Evolutionary conservation across 2,329 filamentous ascomycete genomes (phyloP).

Genomic region (Pyrenophora teres): DNA sequence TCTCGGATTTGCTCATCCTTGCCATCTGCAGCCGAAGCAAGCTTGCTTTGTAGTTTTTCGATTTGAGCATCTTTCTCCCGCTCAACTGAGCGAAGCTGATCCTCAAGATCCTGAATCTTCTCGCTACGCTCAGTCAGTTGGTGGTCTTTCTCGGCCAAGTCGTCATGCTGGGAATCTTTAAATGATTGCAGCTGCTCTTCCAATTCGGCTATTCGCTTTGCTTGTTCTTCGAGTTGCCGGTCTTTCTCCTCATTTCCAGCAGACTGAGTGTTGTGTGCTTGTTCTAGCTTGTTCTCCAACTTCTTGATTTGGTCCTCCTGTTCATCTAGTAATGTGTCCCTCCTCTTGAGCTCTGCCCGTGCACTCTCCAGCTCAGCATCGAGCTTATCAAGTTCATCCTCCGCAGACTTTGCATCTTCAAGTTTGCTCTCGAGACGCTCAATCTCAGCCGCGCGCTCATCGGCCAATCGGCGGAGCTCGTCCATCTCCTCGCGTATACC

Average conservation of each 20-base stretch:
- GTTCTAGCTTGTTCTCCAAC: constrained; percentile 39
- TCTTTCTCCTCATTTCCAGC: constrained; percentile 40
- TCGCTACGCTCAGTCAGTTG: constrained; percentile 40
- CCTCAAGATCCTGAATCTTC: constrained; percentile 42
- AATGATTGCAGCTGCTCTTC: constrained; percentile 32
- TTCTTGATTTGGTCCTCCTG: constrained; percentile 46
- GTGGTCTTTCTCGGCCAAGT: constrained; percentile 35
- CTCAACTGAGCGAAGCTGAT: constrained; percentile 31
- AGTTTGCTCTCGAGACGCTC: constrained; percentile 42
- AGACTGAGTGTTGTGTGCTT: constrained; percentile 36
- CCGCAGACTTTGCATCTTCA: constrained; percentile 35
- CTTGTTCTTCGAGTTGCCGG: constrained; percentile 34
- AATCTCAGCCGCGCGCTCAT: constrained; percentile 49
- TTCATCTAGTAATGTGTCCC: constrained; percentile 45
- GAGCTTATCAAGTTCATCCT: constrained; percentile 46
- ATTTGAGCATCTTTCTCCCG: constrained; percentile 51
- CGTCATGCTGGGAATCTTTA: constrained; percentile 29
- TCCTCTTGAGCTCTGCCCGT: constrained; percentile 40
- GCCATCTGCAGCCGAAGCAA: constrained; percentile 46
- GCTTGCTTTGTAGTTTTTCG: constrained; percentile 47
- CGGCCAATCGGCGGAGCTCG: constrained; percentile 51
- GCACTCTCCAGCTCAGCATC: constrained; percentile 42
- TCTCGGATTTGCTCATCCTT: constrained; percentile 58
- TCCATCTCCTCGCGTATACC: constrained; percentile 67
- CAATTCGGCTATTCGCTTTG: constrained; percentile 36